These are phyloP conservation scores for Lepidium aucheri DNA, from an alignment of 345 rosid genomes.

Conservation along the genomic window DNA sequence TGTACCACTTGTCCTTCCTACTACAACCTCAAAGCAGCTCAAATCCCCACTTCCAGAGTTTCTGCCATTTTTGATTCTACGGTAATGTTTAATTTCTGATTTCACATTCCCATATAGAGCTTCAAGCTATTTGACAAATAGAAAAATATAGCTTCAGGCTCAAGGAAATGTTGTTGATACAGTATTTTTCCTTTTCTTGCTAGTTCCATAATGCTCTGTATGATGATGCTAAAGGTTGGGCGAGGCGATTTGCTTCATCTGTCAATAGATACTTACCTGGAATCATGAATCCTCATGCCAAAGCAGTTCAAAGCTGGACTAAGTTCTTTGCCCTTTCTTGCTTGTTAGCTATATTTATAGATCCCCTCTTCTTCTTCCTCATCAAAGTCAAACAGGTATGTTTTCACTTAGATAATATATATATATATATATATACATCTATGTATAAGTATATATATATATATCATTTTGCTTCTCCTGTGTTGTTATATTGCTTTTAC, in stretches of 20 bases:
- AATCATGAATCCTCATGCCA: constrained; percentile 79
- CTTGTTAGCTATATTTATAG: constrained; percentile 66
- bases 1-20: constrained; percentile 82
- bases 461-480: not conserved
- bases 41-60: constrained; percentile 29
- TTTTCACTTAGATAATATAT: not conserved
- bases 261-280: constrained; percentile 35
- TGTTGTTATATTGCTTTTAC: not conserved
- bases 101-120: not conserved
- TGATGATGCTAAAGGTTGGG: constrained; percentile 88
- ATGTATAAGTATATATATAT: not conserved
- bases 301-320: constrained; percentile 58
- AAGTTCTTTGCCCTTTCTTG: constrained; percentile 62
- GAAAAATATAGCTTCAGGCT: not conserved
- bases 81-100: constrained; percentile 22
- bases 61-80: constrained; percentile 48
- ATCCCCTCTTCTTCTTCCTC: constrained; percentile 81
- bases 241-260: constrained; percentile 39
- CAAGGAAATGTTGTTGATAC: constrained; percentile 2
- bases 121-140: not conserved
- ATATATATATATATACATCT: not conserved
- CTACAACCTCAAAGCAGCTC: constrained; percentile 38
- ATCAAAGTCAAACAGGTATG: constrained; percentile 43
- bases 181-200: not conserved
- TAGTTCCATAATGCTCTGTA: constrained; percentile 65